A percentile compares a stretch with the other conserved stretches of the same genome.
These are phyloP conservation scores for Starmera pachycereana DNA, from an alignment of 805 yeast genomes.

Conservation along the genomic window DNA sequence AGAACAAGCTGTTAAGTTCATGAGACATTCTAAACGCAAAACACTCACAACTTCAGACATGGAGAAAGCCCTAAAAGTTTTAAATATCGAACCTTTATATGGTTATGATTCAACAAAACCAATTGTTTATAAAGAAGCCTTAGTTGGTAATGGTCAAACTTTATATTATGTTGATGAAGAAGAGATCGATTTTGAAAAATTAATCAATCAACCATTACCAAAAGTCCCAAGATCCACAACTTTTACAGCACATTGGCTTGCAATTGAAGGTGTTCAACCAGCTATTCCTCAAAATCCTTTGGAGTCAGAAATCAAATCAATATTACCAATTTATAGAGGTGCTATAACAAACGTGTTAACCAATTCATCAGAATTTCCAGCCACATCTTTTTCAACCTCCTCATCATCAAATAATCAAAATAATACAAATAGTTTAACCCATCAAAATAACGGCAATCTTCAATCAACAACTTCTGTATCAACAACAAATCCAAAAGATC, in stretches of 20 bases:
- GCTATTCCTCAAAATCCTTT: constrained; percentile 92
- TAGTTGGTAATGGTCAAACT: constrained; percentile 87
- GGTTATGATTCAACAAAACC: constrained; percentile 71
- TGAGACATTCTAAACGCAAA: constrained; percentile 87
- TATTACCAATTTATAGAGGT: constrained; percentile 76
- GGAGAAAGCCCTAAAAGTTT: constrained; percentile 66
- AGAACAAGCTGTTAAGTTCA: constrained; percentile 92
- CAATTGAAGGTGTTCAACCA: constrained; percentile 98
- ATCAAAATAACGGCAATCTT: constrained; percentile 2
- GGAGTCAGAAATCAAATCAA: constrained; percentile 61
- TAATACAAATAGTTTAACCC: constrained; percentile 18
- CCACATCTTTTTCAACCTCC: not conserved
- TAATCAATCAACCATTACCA: constrained; percentile 90
- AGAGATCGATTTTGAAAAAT: constrained; percentile 87
- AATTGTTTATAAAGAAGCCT: constrained; percentile 73
- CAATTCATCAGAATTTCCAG: constrained; percentile 10
- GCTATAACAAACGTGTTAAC: constrained; percentile 59
- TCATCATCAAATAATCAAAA: constrained; percentile 2
- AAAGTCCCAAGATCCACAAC: constrained; percentile 89
- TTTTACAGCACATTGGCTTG: constrained; percentile 94
- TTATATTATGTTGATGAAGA: constrained; percentile 86
- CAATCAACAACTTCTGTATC: constrained; percentile 25
- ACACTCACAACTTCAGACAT: constrained; percentile 75
- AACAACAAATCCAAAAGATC: constrained; percentile 23
- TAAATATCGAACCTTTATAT: constrained; percentile 90